These are phyloP conservation scores for Phlebiopsis gigantea DNA, from an alignment of 768 basidiomycete species.

Conservation along the genomic window DNA sequence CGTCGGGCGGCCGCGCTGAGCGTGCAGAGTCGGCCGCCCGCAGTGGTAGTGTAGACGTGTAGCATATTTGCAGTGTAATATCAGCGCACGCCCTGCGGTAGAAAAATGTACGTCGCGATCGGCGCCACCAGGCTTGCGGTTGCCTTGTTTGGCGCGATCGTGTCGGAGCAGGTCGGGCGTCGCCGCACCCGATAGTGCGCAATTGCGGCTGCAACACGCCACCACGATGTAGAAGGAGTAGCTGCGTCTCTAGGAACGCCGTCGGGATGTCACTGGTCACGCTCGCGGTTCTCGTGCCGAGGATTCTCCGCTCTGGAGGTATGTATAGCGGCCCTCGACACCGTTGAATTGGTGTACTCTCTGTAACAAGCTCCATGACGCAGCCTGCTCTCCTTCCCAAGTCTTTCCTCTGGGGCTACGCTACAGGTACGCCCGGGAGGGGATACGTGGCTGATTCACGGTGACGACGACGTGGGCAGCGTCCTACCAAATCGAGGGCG, in stretches of 20 bases:
- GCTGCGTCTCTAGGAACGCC: too few relatives aligned
- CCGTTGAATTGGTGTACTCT: background rate
- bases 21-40: too few relatives aligned
- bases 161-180: background rate
- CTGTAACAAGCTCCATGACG: too few relatives aligned
- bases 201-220: too few relatives aligned
- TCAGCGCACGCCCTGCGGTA: background rate
- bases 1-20: too few relatives aligned
- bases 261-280: background rate
- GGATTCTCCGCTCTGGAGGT: background rate
- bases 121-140: background rate
- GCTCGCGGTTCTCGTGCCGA: background rate
- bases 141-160: background rate
- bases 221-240: too few relatives aligned
- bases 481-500: conserved; percentile 47
- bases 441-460: too few relatives aligned
- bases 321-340: background rate
- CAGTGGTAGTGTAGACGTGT: too few relatives aligned
- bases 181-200: too few relatives aligned
- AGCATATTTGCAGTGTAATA: too few relatives aligned
- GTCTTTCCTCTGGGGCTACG: conserved; percentile 66
- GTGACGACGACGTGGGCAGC: conserved; percentile 25
- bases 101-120: background rate
- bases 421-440: conserved; percentile 46
- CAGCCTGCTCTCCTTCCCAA: conserved; percentile 32